Evolutionary conservation across 441 rosid species (phyloP), one percentile per base, ranked within the genome.

Genomic region (Adansonia grandidieri): DNA sequence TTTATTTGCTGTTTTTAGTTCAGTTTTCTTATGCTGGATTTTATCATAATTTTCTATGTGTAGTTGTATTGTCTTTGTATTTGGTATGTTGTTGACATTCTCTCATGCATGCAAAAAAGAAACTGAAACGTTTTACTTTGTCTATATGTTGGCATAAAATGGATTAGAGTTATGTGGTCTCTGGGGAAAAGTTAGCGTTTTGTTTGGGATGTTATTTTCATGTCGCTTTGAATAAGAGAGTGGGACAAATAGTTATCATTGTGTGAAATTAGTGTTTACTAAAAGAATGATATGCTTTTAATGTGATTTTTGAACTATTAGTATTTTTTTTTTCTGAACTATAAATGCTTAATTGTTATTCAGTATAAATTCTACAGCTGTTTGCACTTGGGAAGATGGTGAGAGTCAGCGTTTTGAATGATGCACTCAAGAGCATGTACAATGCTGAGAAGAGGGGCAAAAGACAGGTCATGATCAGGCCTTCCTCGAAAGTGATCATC

Each of bases 361-460:
- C 62, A 8, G 19, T 44, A 14, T 37, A 22, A 51, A 50, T 11
- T 70, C 19, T 22, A 19, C 42, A 51, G 47, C 45, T 15, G 9
- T 11, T 51, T 50, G 61, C 2, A 37, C 0, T 71, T 28, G 45
- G 45, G 53, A 51, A 44, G 44, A 90, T 90, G 93, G 92, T 90
- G 88, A 87, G 91, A 79, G 88, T 88, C 47, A 91, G 94, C 44
- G 94, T 89, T 58, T 72, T 91, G 88, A 91, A 91, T 73, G 94
- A 90, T 83, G 94, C 94, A 70, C 86, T 89, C 6, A 89, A 90
- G 88, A 84, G 94, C 85, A 89, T 90, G 89, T 89, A 89, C 79
- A 89, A 90, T 81, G 92, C 94, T 0, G 92, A 89, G 83, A 91
- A 91, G 75, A 77, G 86, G 13, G 91, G 92, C 13, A 89, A 91